phyloP scores from a whole-genome alignment of 2,329 filamentous ascomycete genomes.

The Penicillium sclerotigenum region DNA sequence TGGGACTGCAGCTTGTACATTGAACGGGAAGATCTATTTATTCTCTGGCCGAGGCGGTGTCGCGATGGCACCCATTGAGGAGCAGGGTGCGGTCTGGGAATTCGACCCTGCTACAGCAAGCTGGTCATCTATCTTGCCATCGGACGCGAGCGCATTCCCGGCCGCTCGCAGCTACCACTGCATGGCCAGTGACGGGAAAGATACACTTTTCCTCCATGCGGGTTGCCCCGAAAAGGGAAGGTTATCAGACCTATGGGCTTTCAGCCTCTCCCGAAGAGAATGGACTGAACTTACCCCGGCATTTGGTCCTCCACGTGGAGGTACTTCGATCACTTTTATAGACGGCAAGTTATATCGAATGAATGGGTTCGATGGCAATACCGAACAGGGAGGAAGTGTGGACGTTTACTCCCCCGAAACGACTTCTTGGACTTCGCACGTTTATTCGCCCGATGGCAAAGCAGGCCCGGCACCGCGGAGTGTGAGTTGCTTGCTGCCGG shows the following conservation, averaged over 20 bases:
- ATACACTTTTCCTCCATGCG: slow-evolving; percentile 72
- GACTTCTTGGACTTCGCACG: slow-evolving; percentile 40
- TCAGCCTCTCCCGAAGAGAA: slow-evolving; percentile 59
- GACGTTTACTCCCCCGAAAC: slow-evolving; percentile 55
- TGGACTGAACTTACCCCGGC: slow-evolving; percentile 70
- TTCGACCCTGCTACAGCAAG: slow-evolving; percentile 63
- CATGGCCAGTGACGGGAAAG: slow-evolving; percentile 59
- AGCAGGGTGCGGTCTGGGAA: slow-evolving; percentile 71
- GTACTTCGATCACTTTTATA: slow-evolving; percentile 63
- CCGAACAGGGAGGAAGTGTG: slow-evolving; percentile 67
- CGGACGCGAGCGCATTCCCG: slow-evolving; percentile 53
- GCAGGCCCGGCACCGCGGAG: slow-evolving; percentile 52
- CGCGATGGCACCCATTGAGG: slow-evolving; percentile 68
- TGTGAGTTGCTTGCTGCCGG: slow-evolving; percentile 47
- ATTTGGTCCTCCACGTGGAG: slow-evolving; percentile 64
- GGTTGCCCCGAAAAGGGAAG: slow-evolving; percentile 65
- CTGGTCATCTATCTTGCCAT: too few relatives aligned
- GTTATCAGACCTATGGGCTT: slow-evolving; percentile 73
- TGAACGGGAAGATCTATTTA: slow-evolving; percentile 69
- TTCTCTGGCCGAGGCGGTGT: slow-evolving; percentile 74
- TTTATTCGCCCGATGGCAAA: slow-evolving; percentile 42
- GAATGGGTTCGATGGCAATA: slow-evolving; percentile 72
- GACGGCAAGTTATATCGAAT: slow-evolving; percentile 70
- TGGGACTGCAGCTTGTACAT: too few relatives aligned
- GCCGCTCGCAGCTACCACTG: slow-evolving; percentile 69